Base-by-base conservation (phyloP, 1,284 basidiomycete species). In the Marasmius tenuissimus region DNA sequence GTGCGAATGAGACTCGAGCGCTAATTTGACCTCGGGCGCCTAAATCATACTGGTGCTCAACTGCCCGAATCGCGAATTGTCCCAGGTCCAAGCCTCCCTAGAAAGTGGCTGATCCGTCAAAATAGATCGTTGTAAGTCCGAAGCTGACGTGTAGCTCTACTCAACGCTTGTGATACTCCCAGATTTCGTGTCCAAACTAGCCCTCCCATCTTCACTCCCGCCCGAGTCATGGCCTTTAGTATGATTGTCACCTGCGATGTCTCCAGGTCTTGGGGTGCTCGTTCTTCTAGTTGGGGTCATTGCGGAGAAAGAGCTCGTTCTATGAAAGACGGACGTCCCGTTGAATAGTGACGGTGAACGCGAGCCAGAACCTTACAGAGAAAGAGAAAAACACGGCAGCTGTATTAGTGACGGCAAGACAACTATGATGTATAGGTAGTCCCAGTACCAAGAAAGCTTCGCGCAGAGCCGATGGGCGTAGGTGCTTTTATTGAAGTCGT, bases 141-240 rank as follows among this genome's bases (percentile, higher is more conserved):
- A 16, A 20, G 14, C 49, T 20, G 11, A 16, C 11, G 14, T 7
- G 39, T n/a, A n/a, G 37, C 10, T 56, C 70, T 70, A 85, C 68
- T 87, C 85, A 57, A 87, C 81, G 68, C 85, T 85, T 10, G 85
- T 86, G 64, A 86, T 75, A 71, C 84, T 86, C 56, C 80, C 81
- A 54, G 82, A 83, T 1, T 76, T 77, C 38, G 69, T 71, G 59
- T 79, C 78, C 14, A 79, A 81, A 58, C 75, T 82, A 47, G 79
- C 77, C 60, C 68, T 72, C 12, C 72, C 69, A 51, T 68, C 70
- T 60, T 68, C 67, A 20, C 57, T 63, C 27, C 66, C 68, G 37
- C 67, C 70, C 48, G 65, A 61, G 50, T 60, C 63, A 61, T 50
- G 68, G 70, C 71, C 70, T 71, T 55, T 66, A 66, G 69, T 64